Percentiles rank a stretch among this genome's conserved stretches.
phyloP scores from a whole-genome alignment of 116 monocot species.

The Iris pallida region DNA sequence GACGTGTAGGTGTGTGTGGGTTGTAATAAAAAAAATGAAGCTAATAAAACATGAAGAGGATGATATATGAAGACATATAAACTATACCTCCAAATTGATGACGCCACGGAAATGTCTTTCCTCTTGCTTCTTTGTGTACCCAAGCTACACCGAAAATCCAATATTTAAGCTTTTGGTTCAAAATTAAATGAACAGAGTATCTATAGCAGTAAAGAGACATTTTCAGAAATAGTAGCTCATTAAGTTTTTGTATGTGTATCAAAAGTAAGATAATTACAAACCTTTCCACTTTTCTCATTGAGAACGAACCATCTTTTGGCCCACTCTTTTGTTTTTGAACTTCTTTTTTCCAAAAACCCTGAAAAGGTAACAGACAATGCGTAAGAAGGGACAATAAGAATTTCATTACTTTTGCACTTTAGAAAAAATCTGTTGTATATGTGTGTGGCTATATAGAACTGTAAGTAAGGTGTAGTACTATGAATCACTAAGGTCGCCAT shows the following conservation, averaged over 20 bases:
- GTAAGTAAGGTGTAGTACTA: too few relatives aligned
- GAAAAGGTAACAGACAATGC: neutral
- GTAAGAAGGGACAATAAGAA: too few relatives aligned
- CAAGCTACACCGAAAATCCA: constrained; percentile 42
- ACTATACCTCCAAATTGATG: constrained; percentile 69
- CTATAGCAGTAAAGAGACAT: too few relatives aligned
- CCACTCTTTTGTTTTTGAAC: constrained; percentile 83
- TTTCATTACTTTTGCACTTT: too few relatives aligned
- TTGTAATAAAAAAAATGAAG: too few relatives aligned
- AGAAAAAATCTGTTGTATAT: too few relatives aligned
- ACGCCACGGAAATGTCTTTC: constrained; percentile 90
- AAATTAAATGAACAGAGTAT: neutral
- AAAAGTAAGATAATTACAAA: constrained; percentile 16
- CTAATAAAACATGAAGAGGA: neutral
- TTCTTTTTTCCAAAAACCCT: constrained; percentile 80
- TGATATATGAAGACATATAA: neutral
- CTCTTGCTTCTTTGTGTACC: constrained; percentile 90
- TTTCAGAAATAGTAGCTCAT: too few relatives aligned
- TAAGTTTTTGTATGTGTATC: neutral
- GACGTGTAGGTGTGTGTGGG: too few relatives aligned
- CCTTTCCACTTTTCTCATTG: constrained; percentile 94
- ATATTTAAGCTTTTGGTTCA: neutral
- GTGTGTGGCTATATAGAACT: too few relatives aligned
- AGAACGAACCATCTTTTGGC: constrained; percentile 91
- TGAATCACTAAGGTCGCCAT: too few relatives aligned